Conservation (phyloP, 2,329 filamentous ascomycete species). For the Apiospora arundinis region DNA sequence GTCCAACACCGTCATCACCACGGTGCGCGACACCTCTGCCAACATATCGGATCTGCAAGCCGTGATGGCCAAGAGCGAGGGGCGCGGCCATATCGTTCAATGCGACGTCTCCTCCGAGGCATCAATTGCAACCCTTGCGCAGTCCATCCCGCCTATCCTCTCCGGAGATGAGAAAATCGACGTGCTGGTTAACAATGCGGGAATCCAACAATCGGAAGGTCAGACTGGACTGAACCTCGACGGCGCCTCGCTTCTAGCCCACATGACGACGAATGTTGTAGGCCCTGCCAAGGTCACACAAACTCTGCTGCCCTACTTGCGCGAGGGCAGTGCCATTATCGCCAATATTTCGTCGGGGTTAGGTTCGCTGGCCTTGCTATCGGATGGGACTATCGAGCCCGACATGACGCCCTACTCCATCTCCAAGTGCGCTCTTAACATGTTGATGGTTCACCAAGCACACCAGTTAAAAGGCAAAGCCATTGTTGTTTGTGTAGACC, state of each 20-base stretch:
- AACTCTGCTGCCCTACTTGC: not conserved
- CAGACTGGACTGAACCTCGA: not conserved
- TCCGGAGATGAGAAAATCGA: constrained; percentile 39
- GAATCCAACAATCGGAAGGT: constrained; percentile 24
- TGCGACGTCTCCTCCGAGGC: constrained; percentile 42
- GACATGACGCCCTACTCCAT: not conserved
- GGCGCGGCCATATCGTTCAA: constrained; percentile 29
- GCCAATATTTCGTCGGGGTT: not conserved
- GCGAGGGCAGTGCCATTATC: not conserved
- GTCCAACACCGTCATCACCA: constrained; percentile 2
- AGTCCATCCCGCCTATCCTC: constrained; percentile 32
- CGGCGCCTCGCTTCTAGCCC: not conserved
- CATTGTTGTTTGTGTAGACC: constrained; percentile 7
- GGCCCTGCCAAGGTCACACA: constrained; percentile 4
- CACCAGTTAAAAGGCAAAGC: not conserved
- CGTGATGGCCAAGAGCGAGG: not conserved
- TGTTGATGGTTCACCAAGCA: constrained; percentile 15
- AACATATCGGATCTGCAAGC: not conserved
- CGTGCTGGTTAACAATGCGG: constrained; percentile 49
- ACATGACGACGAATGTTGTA: not conserved
- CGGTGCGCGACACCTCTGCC: not conserved
- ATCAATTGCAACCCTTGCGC: constrained; percentile 38
- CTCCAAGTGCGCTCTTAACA: constrained; percentile 5
- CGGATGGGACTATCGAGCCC: not conserved
- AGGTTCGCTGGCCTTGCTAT: not conserved